phyloP scores from a whole-genome alignment of 2,329 filamentous ascomycete genomes.

The Ceratocystis eucalypticola region DNA sequence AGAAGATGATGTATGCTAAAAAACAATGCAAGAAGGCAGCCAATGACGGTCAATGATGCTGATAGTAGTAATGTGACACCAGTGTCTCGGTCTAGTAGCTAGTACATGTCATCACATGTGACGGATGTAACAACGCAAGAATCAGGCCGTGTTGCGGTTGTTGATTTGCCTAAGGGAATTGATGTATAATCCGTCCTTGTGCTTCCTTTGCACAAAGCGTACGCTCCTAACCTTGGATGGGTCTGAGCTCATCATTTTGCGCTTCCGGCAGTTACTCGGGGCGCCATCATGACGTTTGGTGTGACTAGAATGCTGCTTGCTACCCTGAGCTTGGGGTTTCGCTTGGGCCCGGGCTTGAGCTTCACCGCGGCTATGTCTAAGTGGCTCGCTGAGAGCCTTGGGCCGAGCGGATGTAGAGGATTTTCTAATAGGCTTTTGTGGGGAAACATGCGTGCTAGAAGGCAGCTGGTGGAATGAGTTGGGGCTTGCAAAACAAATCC shows the following conservation, averaged over 20 bases:
- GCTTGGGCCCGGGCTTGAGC: no score
- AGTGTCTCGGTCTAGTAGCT: background rate
- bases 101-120: background rate
- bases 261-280: background rate
- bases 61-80: background rate
- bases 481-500: background rate
- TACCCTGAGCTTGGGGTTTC: background rate
- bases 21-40: background rate
- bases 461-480: background rate
- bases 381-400: background rate
- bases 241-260: background rate
- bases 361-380: background rate
- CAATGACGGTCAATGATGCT: background rate
- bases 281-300: background rate
- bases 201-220: slow-evolving; percentile 10
- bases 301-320: background rate
- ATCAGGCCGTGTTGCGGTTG: background rate
- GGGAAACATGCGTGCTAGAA: background rate
- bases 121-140: background rate
- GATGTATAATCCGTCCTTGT: background rate
- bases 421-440: background rate
- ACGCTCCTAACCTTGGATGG: slow-evolving; percentile 11
- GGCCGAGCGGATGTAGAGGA: background rate
- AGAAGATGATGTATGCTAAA: background rate
- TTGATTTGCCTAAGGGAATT: slow-evolving; percentile 1